Evolutionary conservation across 1,139 yeast genomes (phyloP), one percentile per base, ranked within the genome.

Genomic region (Sugiyamaella pinicola): DNA sequence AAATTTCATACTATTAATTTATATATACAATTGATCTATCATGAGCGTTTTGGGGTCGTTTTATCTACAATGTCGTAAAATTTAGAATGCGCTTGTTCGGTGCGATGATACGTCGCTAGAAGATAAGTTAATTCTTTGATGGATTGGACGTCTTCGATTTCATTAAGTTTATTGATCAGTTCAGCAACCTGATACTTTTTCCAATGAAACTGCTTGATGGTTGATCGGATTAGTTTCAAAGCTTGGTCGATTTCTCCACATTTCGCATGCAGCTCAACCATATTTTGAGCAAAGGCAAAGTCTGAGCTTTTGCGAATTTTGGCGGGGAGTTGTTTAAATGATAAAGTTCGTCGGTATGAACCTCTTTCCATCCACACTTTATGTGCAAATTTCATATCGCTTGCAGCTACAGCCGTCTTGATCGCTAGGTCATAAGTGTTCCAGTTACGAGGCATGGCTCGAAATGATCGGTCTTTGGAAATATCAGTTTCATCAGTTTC

Each of bases 311-410:
- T 77, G 60, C 82, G 83, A 33, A 68, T 68, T 0, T 57, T 60
- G 8, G 72, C 63, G 0, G 74, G 53, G 31, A 83, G 59, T 0
- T 59, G 52, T 53, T 73, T 78, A 71, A 83, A 87, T 1, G 60
- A 59, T 0, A 55, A 46, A 0, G 87, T 76, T 55, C 82, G 82
- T 47, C 97, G 75, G 70, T 77, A 88, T 38, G 68, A 60, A 2
- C 96, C 97, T 64, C 96, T 78, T 64, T 87, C 95, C 1, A 71
- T 69, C 96, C 96, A 88, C 1, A 86, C 74, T 34, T 71, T 68
- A 54, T 82, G 82, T 2, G 91, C 90, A 64, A 85, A 79, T 0
- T 73, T 74, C 47, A 77, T 70, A 55, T 83, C 76, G 24, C 74
- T 72, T 62, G 80, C 79, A 47, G 74, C 74, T 4, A 80, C 79